Conservation (phyloP, 148 eudicot species). For the Chenopodium berlandieri region DNA sequence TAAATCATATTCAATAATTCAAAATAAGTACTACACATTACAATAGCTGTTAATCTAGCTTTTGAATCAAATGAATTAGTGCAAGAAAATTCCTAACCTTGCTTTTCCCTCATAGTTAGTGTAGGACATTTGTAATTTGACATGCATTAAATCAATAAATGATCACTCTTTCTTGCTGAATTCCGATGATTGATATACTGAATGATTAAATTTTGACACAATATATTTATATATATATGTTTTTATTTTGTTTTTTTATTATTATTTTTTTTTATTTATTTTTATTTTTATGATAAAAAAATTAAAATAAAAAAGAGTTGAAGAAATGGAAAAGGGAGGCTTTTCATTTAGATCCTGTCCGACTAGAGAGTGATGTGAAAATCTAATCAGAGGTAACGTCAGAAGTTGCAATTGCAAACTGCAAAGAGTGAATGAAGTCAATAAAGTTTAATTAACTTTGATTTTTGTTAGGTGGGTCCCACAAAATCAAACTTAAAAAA, state of each 20-base stretch:
- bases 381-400: constrained; percentile 40
- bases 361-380: constrained; percentile 30
- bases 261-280: too few species aligned
- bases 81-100: background rate
- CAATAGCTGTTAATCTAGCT: background rate
- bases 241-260: too few species aligned
- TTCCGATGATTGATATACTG: background rate
- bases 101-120: background rate
- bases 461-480: constrained; percentile 21
- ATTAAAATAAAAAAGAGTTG: background rate
- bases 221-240: too few species aligned
- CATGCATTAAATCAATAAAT: background rate
- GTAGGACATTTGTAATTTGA: background rate
- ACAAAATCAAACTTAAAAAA: constrained; percentile 32
- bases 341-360: constrained; percentile 27
- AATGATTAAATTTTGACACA: background rate
- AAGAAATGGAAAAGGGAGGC: background rate
- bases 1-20: too few species aligned
- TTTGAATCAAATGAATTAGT: too few species aligned
- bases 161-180: background rate
- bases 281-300: too few species aligned
- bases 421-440: constrained; percentile 26
- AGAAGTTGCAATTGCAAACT: constrained; percentile 10
- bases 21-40: background rate
- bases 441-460: constrained; percentile 26